Evolutionary conservation across 1,139 yeast genomes (phyloP), one percentile per base, ranked within the genome.

Genomic region (Yamadazyma sp.): DNA sequence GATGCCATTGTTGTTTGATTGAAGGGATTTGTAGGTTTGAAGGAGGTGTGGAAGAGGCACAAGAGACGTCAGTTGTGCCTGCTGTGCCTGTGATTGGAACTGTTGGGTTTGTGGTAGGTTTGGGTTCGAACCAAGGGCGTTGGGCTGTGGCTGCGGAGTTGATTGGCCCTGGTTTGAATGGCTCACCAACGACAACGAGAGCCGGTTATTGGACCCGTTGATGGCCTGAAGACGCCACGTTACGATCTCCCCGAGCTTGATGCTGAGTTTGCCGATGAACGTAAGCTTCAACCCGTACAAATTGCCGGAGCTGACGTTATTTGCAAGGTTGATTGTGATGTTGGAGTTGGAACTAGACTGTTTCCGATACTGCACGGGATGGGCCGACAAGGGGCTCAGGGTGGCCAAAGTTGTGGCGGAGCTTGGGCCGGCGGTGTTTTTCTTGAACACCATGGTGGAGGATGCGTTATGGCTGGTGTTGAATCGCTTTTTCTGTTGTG

Each of bases 201-300:
- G 60, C 48, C 69, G 59, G 44, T 70, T 60, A 45, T 61, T 51
- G 22, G 82, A 68, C 43, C 73, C 73, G 61, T 86, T 87, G 40
- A 84, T 73, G 1, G 86, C 82, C 53, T 82, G 87, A 4, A 86
- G 69, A 40, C 73, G 75, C 87, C 92, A 81, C 39, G 68, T 72
- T 48, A 78, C 77, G 4, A 73, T 67, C 39, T 79, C 75, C 2
- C 94, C 94, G 11, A 83, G 59, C 46, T 71, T 67, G 5, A 83
- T 79, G 31, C 74, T 66, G 12, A 84, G 73, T 11, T 79, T 77
- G 0, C 95, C 95, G 4, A 74, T 66, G 44, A 86, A 81, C 7
- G 85, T 76, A 18, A 87, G 66, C 17, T 70, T 69, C 14, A 86
- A 59, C 0, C 88, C 85, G 4, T 62, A 55, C 17, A 73, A 54